Evolutionary conservation across 2,329 filamentous ascomycete genomes (phyloP).

Genomic region (Fusarium chuoi): DNA sequence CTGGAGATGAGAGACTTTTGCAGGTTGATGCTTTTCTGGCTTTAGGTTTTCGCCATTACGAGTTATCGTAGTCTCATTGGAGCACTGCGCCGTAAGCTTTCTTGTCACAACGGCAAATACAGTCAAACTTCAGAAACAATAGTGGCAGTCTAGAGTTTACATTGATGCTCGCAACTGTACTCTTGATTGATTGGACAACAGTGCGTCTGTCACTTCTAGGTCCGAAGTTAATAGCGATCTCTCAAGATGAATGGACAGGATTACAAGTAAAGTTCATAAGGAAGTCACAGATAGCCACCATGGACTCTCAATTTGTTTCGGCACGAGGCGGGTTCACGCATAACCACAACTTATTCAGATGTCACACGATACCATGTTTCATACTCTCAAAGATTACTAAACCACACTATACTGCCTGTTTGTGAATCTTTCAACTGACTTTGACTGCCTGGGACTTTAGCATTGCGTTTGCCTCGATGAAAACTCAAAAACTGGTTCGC

Average conservation of each 20-base stretch:
- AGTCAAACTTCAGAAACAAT: not conserved
- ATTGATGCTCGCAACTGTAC: rapidly evolving
- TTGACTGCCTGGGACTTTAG: rapidly evolving
- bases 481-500: not conserved
- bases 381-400: rapidly evolving
- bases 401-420: rapidly evolving
- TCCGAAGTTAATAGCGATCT: rapidly evolving
- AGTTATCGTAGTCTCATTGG: not conserved
- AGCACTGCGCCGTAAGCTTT: rapidly evolving
- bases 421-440: rapidly evolving
- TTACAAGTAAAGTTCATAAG: rapidly evolving
- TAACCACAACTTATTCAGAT: rapidly evolving
- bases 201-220: rapidly evolving
- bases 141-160: rapidly evolving
- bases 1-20: rapidly evolving
- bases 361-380: rapidly evolving
- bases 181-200: rapidly evolving
- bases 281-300: rapidly evolving
- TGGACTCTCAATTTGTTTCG: rapidly evolving
- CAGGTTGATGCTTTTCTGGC: rapidly evolving
- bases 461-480: rapidly evolving
- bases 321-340: rapidly evolving
- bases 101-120: rapidly evolving
- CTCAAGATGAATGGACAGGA: rapidly evolving
- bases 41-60: no score